Evolutionary conservation across 805 yeast species (phyloP), one percentile per base, ranked within the genome.

Genomic region (Kluyveromyces siamensis): DNA sequence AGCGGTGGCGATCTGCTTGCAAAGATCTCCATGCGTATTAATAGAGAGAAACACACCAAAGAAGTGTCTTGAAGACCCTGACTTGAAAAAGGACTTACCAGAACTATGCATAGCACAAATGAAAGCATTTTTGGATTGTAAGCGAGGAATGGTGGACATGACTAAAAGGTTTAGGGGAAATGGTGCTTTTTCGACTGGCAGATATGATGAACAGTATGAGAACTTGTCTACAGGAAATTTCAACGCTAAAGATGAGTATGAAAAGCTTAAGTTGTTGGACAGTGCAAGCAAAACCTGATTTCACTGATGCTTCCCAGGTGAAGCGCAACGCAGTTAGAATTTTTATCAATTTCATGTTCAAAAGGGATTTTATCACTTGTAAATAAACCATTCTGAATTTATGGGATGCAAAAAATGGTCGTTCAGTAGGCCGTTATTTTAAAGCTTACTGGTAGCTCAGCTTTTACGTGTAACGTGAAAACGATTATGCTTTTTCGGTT

Each of bases 1-100:
- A 58, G 96, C 95, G n/a, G 87, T 93, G 50, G 98, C 98, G 9
- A 82, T 91, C 18, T 91, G 99, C 65, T 75, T 91, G 44, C 99
- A 91, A 66, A 78, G 97, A 61, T 89, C 97, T 6, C 98, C 98
- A 14, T 91, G 99, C 67, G 99, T 91, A 45, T 74, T 91, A 71
- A 76, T 91, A 19, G 87, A 93, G 52, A 75, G 99, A 55, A 76
- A 93, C 67, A 87, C 87, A 1, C 98, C 98, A 2, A 83, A 87
- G 52, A 83, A 88, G 50, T 91, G 99, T 62, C 67, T 90, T 18
- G 84, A 85, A 37, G 74, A 90, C 53, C 95, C 96, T 1, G 83
- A 83, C 52, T 74, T 91, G 36, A 73, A 82, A 42, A 74, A 75
- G 49, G 85, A 87, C 42, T 69, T 91, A 25, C 99, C 99, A 1